A percentile compares a stretch with the other conserved stretches of the same genome.
Evolutionary conservation across 2,329 filamentous ascomycete species (phyloP).

Genomic region (Fusarium sp.): DNA sequence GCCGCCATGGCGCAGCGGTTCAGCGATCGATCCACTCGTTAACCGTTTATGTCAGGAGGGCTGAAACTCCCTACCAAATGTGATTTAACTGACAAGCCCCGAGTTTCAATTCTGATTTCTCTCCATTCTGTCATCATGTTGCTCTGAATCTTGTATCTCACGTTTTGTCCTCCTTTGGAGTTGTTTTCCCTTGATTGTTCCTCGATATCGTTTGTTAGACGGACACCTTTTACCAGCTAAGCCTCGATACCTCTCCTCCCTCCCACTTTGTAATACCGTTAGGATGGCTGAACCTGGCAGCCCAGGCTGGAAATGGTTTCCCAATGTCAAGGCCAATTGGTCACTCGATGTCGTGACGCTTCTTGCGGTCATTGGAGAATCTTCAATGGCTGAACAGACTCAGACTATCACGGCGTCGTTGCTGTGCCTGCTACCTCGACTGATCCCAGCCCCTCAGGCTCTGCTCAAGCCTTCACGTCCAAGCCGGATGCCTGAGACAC

Average conservation of each 20-base stretch:
- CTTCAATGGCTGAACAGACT: conserved; percentile 65
- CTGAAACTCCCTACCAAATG: conserved; percentile 6
- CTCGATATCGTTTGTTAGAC: neutral
- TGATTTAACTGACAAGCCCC: neutral
- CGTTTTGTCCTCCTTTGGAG: neutral
- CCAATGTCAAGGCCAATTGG: conserved; percentile 58
- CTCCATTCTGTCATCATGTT: neutral
- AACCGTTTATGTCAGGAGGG: neutral
- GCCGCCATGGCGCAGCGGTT: conserved; percentile 27
- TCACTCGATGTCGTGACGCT: conserved; percentile 70
- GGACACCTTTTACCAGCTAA: neutral
- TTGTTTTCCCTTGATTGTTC: neutral
- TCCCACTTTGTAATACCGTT: neutral
- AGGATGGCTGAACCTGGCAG: conserved; percentile 43
- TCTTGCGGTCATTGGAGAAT: conserved; percentile 71
- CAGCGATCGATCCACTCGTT: neutral
- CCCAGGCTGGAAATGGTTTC: conserved; percentile 56
- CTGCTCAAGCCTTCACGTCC: conserved; percentile 67
- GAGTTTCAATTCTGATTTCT: neutral
- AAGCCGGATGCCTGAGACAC: conserved; percentile 63
- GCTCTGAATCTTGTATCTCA: neutral
- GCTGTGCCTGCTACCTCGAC: conserved; percentile 67
- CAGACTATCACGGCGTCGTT: conserved; percentile 69
- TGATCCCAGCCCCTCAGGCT: conserved; percentile 71
- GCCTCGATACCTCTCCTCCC: neutral